These are phyloP conservation scores for Hypoxylon crocopeplum DNA, from an alignment of 495 filamentous ascomycete species.

Conservation along the genomic window DNA sequence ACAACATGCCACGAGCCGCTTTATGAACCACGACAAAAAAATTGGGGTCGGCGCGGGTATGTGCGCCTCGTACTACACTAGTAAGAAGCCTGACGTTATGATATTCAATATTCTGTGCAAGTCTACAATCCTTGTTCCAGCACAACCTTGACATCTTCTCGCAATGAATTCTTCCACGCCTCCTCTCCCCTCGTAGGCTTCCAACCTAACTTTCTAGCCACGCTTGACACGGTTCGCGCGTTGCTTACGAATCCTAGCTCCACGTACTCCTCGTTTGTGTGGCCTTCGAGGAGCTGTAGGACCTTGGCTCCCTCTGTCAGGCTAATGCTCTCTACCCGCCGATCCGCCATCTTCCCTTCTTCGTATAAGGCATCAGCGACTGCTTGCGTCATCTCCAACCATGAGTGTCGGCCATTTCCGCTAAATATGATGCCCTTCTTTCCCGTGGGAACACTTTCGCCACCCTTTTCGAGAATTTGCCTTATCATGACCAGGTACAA, in stretches of 20 bases:
- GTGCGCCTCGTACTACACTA: too few relatives aligned
- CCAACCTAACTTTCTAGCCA: constrained; percentile 49
- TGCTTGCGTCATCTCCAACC: constrained; percentile 46
- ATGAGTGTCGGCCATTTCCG: constrained; percentile 49
- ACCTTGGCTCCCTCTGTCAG: constrained; percentile 45
- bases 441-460: constrained; percentile 46
- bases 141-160: constrained; percentile 24
- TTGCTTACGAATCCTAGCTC: constrained; percentile 48
- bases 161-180: constrained; percentile 33
- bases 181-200: constrained; percentile 44
- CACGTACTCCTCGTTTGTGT: constrained; percentile 21
- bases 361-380: constrained; percentile 47
- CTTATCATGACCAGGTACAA: constrained; percentile 46
- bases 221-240: constrained; percentile 38
- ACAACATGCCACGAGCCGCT: too few relatives aligned
- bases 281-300: constrained; percentile 21
- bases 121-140: constrained; percentile 12
- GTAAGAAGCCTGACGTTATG: too few relatives aligned
- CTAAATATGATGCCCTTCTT: constrained; percentile 55
- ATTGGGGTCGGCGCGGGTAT: too few relatives aligned
- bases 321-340: constrained; percentile 40
- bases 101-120: too few relatives aligned
- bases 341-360: constrained; percentile 40
- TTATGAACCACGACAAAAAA: too few relatives aligned
- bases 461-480: constrained; percentile 40